These are phyloP conservation scores for Tanacetum coccineum DNA, from an alignment of 129 eudicot species.

Conservation along the genomic window DNA sequence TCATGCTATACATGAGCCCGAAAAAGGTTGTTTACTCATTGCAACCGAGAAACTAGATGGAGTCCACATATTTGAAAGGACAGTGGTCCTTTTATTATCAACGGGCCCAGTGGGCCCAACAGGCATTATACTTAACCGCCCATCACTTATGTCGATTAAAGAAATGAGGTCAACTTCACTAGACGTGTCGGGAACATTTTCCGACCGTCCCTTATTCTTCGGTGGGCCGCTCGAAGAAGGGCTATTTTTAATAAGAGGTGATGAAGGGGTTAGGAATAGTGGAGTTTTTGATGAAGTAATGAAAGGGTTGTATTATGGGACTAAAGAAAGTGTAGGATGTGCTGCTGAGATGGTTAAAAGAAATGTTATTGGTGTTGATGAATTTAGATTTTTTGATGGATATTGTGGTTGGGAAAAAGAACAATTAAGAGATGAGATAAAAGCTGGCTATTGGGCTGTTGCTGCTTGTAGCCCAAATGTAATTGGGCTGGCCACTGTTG, in stretches of 20 bases:
- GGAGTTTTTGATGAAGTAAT: constrained; percentile 88
- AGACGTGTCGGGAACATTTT: constrained; percentile 55
- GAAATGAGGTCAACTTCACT: constrained; percentile 55
- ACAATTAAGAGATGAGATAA: constrained; percentile 71
- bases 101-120: constrained; percentile 77
- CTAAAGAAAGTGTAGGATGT: constrained; percentile 81
- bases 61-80: constrained; percentile 88
- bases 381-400: constrained; percentile 90
- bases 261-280: constrained; percentile 45
- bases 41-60: constrained; percentile 95
- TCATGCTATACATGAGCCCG: constrained; percentile 83
- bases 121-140: constrained; percentile 84
- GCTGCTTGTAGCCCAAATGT: constrained; percentile 88
- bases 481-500: constrained; percentile 56
- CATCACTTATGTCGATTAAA: constrained; percentile 94
- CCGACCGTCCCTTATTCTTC: constrained; percentile 67
- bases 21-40: constrained; percentile 78
- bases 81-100: constrained; percentile 74
- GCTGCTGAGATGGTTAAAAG: constrained; percentile 94
- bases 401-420: constrained; percentile 95
- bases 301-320: constrained; percentile 77
- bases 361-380: constrained; percentile 45
- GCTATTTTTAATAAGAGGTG: constrained; percentile 66
- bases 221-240: constrained; percentile 93
- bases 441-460: constrained; percentile 85